Conservation (phyloP, 1,284 basidiomycete species). For the Cryptococcus sp. region DNA sequence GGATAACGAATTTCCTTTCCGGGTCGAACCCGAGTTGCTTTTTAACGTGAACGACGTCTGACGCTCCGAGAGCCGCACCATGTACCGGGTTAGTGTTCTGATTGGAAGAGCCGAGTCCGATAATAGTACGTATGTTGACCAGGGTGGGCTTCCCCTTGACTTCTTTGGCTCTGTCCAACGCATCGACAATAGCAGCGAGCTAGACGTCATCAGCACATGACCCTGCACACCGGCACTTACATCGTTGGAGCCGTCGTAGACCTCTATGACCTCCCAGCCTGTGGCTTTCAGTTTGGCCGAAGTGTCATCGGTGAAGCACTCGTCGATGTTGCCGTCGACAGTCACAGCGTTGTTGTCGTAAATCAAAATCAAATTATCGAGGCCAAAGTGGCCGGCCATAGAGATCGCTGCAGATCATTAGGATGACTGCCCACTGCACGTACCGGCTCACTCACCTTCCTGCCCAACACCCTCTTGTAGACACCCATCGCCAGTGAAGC, state of each 20-base stretch:
- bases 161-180: conserved; percentile 38
- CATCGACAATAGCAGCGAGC: conserved; percentile 42
- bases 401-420: conserved; percentile 37
- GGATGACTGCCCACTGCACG: background rate
- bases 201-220: conserved; percentile 11
- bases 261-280: conserved; percentile 50
- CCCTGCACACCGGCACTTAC: conserved; percentile 16
- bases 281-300: conserved; percentile 43
- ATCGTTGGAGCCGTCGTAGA: conserved; percentile 44
- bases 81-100: conserved; percentile 39
- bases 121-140: conserved; percentile 49
- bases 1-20: conserved; percentile 40
- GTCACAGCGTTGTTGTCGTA: conserved; percentile 53
- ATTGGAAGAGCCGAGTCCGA: conserved; percentile 43
- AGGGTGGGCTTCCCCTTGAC: conserved; percentile 45
- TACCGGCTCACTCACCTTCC: conserved; percentile 33
- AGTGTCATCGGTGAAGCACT: conserved; percentile 51
- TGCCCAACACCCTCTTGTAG: conserved; percentile 53
- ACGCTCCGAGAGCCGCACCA: conserved; percentile 43
- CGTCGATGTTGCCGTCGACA: conserved; percentile 50
- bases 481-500: conserved; percentile 53
- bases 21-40: conserved; percentile 40
- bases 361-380: conserved; percentile 50
- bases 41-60: conserved; percentile 47
- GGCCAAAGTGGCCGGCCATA: conserved; percentile 48